Base-by-base conservation (phyloP, 352 stramenopile genomes). In the Phytopythium montanum region DNA sequence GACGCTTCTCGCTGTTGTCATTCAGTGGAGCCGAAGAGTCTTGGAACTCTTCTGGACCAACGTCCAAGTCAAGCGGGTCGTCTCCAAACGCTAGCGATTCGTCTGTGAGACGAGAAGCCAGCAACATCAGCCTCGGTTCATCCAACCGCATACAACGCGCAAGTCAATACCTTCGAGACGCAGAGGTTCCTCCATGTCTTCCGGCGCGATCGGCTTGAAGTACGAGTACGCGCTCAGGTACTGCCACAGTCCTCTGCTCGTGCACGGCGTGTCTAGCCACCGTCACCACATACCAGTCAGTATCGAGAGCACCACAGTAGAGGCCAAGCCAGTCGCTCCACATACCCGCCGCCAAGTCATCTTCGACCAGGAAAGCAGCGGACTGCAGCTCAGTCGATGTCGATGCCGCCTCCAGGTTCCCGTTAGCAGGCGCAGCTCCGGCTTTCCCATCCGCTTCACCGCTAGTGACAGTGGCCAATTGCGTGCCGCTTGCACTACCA, bases 241-340 rank as follows among this genome's bases (percentile, higher is more conserved):
- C 41, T 76, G 82, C 83, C 83, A 93, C 42, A 93, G 54, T 5
- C 83, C 81, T 26, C 68, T 73, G 2, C 77, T 88, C 59, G 81
- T 88, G 48, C 77, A 91, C 19, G 79, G 79, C 28, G 77, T 64
- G 48, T 88, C 83, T 93, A 49, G 28, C 5, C n/a, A 21, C 13
- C 44, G n/a, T 7, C 42, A 29, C 7, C 10, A 33, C 23, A 33
- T 1, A 33, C 13, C 16, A 3, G 13, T 21, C 23, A 31, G 44
- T 16, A 8, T 38, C 33, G 9, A 38, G 33, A 12, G 9, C 33
- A 38, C 33, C 33, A 12, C 5, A 38, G 2, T 16, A 38, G 33
- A 12, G 19, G 21, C 4, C 29, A 45, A 4, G 0, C 5, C 34
- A 14, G 13, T 12, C 18, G 8, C 13, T 44, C 12, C 8, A 63